Evolutionary conservation across 257 asterid genomes (phyloP).

Genomic region (Solanum etuberosum): DNA sequence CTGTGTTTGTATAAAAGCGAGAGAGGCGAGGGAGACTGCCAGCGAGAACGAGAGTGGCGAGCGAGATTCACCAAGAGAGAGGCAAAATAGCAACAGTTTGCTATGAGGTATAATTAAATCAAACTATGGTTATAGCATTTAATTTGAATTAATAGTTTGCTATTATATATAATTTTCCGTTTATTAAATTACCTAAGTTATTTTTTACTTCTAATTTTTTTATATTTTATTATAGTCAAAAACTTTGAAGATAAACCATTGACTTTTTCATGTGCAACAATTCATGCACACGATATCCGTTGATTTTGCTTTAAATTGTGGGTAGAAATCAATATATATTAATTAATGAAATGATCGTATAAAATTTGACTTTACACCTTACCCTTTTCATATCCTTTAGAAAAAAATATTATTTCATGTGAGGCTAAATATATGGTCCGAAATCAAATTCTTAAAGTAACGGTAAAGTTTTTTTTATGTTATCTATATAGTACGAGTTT

Average conservation of each 20-base stretch:
- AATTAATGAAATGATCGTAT: neutral
- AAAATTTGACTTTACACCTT: neutral
- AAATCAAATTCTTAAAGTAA: rapidly evolving
- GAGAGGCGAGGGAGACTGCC: too few species aligned
- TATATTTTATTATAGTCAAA: neutral
- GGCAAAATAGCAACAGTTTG: too few species aligned
- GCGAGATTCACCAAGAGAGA: too few species aligned
- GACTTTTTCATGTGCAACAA: neutral
- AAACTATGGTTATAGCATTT: too few species aligned
- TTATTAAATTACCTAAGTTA: neutral
- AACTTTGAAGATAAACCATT: neutral
- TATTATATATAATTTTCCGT: too few species aligned
- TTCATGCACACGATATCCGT: neutral
- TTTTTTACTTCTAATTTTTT: neutral
- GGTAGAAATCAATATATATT: neutral
- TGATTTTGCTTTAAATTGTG: neutral
- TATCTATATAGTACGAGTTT: too few species aligned
- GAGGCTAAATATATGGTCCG: neutral
- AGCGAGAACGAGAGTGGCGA: too few species aligned
- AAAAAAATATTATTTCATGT: neutral
- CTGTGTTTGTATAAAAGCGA: too few species aligned
- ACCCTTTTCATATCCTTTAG: neutral
- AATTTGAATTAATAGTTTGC: too few species aligned
- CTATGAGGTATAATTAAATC: too few species aligned
- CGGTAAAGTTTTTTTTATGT: neutral